phyloP scores from a whole-genome alignment of 139 green algal species.

The Volvox africanus region DNA sequence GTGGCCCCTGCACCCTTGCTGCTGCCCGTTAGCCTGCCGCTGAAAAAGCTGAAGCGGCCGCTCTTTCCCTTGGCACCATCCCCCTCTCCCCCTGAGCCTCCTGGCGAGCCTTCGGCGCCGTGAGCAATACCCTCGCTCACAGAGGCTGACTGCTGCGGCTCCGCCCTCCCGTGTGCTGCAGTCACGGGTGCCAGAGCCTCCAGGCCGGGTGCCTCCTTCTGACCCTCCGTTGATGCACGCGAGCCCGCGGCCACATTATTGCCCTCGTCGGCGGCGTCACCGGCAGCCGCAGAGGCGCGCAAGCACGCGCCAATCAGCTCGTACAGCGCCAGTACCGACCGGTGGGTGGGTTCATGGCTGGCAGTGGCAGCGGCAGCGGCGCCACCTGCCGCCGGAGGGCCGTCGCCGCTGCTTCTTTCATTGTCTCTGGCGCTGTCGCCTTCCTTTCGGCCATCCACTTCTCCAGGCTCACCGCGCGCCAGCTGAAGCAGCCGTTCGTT shows the following conservation, averaged over 20 bases:
- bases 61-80: neutral
- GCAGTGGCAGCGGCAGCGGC: neutral
- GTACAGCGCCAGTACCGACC: conserved; percentile 57
- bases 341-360: conserved; percentile 51
- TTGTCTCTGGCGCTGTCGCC: neutral
- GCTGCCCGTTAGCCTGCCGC: neutral
- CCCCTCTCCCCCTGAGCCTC: neutral
- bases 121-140: neutral
- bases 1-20: neutral
- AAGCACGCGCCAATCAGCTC: conserved; percentile 61
- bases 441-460: too few relatives aligned
- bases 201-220: too few relatives aligned
- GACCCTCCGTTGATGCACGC: too few relatives aligned
- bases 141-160: neutral
- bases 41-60: neutral
- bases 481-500: too few relatives aligned
- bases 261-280: neutral
- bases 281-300: neutral
- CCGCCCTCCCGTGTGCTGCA: neutral
- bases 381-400: neutral
- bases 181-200: too few relatives aligned
- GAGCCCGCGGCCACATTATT: too few relatives aligned
- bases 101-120: neutral
- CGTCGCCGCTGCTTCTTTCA: neutral
- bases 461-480: too few relatives aligned